These are phyloP conservation scores for Xylariomycetidae sp. DNA, from an alignment of 2,329 filamentous ascomycete genomes.

Conservation along the genomic window DNA sequence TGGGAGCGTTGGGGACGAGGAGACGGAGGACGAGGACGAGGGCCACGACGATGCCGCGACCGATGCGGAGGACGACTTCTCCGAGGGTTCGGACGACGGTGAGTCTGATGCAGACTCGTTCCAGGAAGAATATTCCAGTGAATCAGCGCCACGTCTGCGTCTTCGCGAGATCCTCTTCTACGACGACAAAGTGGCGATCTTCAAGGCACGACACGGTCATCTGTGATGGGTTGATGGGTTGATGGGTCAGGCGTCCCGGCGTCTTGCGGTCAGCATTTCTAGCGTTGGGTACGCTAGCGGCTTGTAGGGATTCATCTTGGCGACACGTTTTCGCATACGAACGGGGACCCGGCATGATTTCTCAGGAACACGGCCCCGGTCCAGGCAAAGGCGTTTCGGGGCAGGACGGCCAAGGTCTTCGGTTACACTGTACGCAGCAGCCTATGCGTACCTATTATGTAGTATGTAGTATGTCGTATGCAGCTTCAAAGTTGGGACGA, in stretches of 20 bases:
- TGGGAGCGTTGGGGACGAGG: constrained; percentile 31
- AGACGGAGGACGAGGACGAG: constrained; percentile 36
- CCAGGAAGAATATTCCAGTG: constrained; percentile 37
- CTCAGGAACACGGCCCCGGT: too few relatives aligned
- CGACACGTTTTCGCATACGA: too few relatives aligned
- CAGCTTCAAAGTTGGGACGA: too few relatives aligned
- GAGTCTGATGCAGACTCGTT: constrained; percentile 48
- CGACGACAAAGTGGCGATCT: constrained; percentile 76
- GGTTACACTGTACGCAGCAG: too few relatives aligned
- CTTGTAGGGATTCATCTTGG: constrained; percentile 9
- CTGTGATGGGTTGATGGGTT: constrained; percentile 31
- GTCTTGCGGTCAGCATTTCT: too few relatives aligned
- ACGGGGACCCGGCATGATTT: too few relatives aligned
- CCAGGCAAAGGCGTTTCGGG: too few relatives aligned
- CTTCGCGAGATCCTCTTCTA: constrained; percentile 78
- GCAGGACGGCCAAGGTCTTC: too few relatives aligned
- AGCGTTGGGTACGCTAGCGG: too few relatives aligned
- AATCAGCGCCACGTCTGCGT: constrained; percentile 44
- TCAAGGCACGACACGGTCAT: constrained; percentile 64
- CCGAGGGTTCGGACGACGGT: constrained; percentile 41
- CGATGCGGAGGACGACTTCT: constrained; percentile 33
- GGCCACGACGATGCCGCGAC: constrained; percentile 44
- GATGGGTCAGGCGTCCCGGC: too few relatives aligned
- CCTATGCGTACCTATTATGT: too few relatives aligned
- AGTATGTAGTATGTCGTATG: too few relatives aligned